phyloP scores from a whole-genome alignment of 768 basidiomycete species.

The Butyriboletus loyo region DNA sequence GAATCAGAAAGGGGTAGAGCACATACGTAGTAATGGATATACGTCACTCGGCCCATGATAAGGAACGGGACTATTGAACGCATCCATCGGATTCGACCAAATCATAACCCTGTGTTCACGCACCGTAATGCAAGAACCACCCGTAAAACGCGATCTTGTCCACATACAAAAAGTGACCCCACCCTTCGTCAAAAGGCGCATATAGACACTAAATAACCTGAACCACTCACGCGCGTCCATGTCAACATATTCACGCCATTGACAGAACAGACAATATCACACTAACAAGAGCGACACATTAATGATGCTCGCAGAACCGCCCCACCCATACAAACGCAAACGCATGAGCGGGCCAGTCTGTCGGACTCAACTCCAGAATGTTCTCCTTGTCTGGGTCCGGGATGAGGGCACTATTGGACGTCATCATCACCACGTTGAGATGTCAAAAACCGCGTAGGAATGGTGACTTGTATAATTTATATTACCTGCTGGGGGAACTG shows the following conservation, averaged over 20 bases:
- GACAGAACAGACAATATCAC: conserved; percentile 71
- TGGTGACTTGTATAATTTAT: conserved; percentile 84
- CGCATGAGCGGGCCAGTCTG: conserved; percentile 93
- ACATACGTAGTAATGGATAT: conserved; percentile 93
- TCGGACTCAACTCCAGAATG: conserved; percentile 88
- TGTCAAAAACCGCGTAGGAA: conserved; percentile 99
- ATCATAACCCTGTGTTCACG: conserved; percentile 24
- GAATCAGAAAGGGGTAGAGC: background rate
- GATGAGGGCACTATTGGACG: conserved; percentile 95
- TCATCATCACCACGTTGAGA: conserved; percentile 99
- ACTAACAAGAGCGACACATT: conserved; percentile 49
- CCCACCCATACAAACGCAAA: conserved; percentile 96
- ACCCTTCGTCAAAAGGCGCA: conserved; percentile 45
- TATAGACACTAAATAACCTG: background rate
- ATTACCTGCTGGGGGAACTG: conserved; percentile 84
- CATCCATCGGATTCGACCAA: background rate
- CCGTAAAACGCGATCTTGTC: conserved; percentile 88
- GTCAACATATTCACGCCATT: conserved; percentile 87
- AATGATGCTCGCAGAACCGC: conserved; percentile 62
- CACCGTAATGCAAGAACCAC: conserved; percentile 89
- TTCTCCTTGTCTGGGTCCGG: conserved; percentile 99
- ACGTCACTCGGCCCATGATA: conserved; percentile 97
- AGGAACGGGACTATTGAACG: conserved; percentile 78
- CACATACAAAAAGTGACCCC: conserved; percentile 93
- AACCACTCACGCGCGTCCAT: conserved; percentile 74